Conservation (phyloP, 2,329 filamentous ascomycete species). For the Dothiorella sarmentorum region DNA sequence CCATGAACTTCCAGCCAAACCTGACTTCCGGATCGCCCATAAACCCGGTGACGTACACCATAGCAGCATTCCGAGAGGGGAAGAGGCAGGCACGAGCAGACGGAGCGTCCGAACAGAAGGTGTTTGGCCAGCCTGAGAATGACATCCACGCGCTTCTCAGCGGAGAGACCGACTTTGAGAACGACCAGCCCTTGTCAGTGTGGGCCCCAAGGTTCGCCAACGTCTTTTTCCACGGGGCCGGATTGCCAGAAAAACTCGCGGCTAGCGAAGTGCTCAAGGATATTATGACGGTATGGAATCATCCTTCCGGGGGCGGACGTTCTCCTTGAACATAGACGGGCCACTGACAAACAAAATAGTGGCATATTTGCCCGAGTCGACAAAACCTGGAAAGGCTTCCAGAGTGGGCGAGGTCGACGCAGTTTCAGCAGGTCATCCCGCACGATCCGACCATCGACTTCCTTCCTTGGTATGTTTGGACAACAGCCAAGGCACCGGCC, state of each 20-base stretch:
- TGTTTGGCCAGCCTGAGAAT: conserved; percentile 6
- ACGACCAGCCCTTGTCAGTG: conserved; percentile 11
- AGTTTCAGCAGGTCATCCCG: conserved; percentile 17
- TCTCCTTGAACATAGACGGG: neutral
- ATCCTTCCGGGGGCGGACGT: neutral
- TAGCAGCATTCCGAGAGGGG: conserved; percentile 9
- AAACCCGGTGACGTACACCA: conserved; percentile 13
- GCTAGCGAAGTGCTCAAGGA: conserved; percentile 9
- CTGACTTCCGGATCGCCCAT: conserved; percentile 5
- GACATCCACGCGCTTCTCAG: conserved; percentile 6
- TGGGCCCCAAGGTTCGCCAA: conserved; percentile 13
- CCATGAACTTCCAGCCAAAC: neutral
- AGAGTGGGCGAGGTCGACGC: conserved; percentile 12
- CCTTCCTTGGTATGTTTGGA: conserved; percentile 9
- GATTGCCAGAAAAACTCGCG: conserved; percentile 13
- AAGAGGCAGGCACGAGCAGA: conserved; percentile 12
- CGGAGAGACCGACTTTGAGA: conserved; percentile 6
- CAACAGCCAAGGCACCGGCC: neutral
- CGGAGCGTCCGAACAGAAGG: neutral
- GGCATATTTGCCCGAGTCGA: conserved; percentile 18
- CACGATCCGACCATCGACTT: conserved; percentile 18
- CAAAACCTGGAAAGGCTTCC: conserved; percentile 17
- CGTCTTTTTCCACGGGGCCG: conserved; percentile 2
- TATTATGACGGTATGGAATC: conserved; percentile 2
- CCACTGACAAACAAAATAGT: conserved; percentile 7